Percentiles rank a stretch among this genome's conserved stretches.
Evolutionary conservation across 805 yeast genomes (phyloP).

Genomic region (Candida coleopterorum): DNA sequence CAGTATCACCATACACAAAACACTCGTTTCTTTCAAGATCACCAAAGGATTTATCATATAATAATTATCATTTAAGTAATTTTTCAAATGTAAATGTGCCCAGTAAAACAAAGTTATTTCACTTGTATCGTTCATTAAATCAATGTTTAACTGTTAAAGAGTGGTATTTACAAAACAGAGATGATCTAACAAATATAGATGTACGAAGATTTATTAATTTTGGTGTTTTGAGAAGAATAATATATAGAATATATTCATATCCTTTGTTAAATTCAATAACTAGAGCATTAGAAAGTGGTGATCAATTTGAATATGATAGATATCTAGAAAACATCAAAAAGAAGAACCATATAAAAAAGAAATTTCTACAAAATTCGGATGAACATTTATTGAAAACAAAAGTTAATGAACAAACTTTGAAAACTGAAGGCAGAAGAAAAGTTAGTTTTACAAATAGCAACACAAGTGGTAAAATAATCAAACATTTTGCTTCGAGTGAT

Average conservation of each 20-base stretch:
- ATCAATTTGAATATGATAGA: conserved; percentile 7
- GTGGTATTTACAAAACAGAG: conserved; percentile 72
- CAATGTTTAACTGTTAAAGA: conserved; percentile 74
- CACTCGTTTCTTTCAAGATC: conserved; percentile 9
- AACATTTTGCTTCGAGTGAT: conserved; percentile 8
- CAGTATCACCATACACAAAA: conserved; percentile 11
- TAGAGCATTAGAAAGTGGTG: conserved; percentile 30
- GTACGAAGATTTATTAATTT: conserved; percentile 79
- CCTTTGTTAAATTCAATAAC: conserved; percentile 52
- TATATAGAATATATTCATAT: conserved; percentile 74
- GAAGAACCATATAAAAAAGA: conserved; percentile 3
- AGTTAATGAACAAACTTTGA: conserved; percentile 19
- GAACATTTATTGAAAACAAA: conserved; percentile 14
- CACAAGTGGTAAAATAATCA: conserved; percentile 3
- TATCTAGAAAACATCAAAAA: conserved; percentile 2
- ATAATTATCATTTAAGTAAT: neutral
- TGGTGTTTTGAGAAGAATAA: conserved; percentile 77
- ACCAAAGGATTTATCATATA: conserved; percentile 5
- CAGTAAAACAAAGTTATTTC: conserved; percentile 62
- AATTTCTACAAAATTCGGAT: neutral
- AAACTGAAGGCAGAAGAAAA: conserved; percentile 19
- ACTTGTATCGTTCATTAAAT: conserved; percentile 68
- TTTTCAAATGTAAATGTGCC: conserved; percentile 38
- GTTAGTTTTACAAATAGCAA: conserved; percentile 28
- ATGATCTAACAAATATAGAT: conserved; percentile 62